Base-by-base conservation (phyloP, 2,329 filamentous ascomycete species). In the Lecanicillium sp. region DNA sequence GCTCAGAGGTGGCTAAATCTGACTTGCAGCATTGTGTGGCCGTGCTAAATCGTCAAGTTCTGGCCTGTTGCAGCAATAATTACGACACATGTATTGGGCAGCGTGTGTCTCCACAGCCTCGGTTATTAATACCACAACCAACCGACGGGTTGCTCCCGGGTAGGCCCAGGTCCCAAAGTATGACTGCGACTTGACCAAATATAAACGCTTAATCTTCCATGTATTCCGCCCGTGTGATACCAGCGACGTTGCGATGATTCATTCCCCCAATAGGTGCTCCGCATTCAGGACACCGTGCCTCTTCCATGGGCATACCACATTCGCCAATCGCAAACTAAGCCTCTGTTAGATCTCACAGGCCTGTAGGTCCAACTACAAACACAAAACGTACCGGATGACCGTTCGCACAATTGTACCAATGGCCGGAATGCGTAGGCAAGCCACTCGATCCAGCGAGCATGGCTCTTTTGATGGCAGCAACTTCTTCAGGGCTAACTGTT, bases 241-340 rank as follows among this genome's bases (percentile, higher is more conserved):
- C 78, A 11, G 50, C 58, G 2, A 60, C 67, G 16, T 67, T 45
- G 9, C 8, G 41, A 53, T 82, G 75, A 29, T 67, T 7, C 33
- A 49, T 49, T 0, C 80, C 79, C 2, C 78, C 79, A 22, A 85
- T 67, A 0, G 56, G 44, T 2, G 65, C 64, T 2, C 65, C 69
- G 45, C 81, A 86, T 45, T 84, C 70, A 0, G 80, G 78, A 46
- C 82, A 86, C 2, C 54, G 54, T 2, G 78, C 69, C 14, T 50
- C 39, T 52, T 85, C 45, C 74, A 82, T 80, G 0, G 79, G 75
- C 68, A 77, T 75, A 1, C 79, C 78, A 48, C 79, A 83, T 43
- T 83, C 75, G 2, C 78, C 78, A n/a, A 83, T 65, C 0, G 77
- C 74, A 46, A 84, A 80, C 14, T 75, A 20, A 28, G 22, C 18